Evolutionary conservation across 805 yeast genomes (phyloP), one percentile per base, ranked within the genome.

Genomic region (Candida rishiriensis): DNA sequence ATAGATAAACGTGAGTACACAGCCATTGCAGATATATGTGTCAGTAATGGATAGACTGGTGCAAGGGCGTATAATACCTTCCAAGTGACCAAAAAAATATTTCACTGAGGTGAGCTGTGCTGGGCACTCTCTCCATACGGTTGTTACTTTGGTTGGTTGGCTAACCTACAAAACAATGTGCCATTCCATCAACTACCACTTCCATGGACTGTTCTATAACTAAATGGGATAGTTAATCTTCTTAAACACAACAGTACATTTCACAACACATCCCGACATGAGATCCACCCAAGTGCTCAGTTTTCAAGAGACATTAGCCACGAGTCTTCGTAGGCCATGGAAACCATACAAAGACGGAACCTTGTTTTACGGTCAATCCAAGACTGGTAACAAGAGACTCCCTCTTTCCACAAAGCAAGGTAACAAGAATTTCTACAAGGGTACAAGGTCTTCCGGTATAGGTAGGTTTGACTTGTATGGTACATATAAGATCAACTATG

Each of bases 381-480:
- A 86, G 60, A 61, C 82, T 9, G 97, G 97, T 44, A 81, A 88
- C 52, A 88, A 84, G 64, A 82, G 97, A 70, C 76, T 77, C 60
- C 77, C 96, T 5, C 70, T 91, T 55, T 85, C 96, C 17, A 84
- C 97, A 17, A 93, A 93, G 59, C 88, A 88, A 62, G 98, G 99
- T 58, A 91, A 93, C 68, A 89, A 90, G 71, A 83, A 86, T 56
- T 86, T 75, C 69, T 93, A 93, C 70, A 93, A 93, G 65, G 99
- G 99, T 72, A 93, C 98, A 17, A 79, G 97, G 46, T 87, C 99
- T 5, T 78, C 95, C 3, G 97, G 97, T 64, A 79, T 88, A 50
- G 99, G 99, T 62, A 73, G 72, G 42, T 79, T 83, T 60, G 85
- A 93, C 42, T 71, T 73, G 31, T 75, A 72, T 48, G 97, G 96